A percentile compares a stretch with the other conserved stretches of the same genome.
phyloP scores from a whole-genome alignment of 768 basidiomycete species.

The Roridomyces roridus region DNA sequence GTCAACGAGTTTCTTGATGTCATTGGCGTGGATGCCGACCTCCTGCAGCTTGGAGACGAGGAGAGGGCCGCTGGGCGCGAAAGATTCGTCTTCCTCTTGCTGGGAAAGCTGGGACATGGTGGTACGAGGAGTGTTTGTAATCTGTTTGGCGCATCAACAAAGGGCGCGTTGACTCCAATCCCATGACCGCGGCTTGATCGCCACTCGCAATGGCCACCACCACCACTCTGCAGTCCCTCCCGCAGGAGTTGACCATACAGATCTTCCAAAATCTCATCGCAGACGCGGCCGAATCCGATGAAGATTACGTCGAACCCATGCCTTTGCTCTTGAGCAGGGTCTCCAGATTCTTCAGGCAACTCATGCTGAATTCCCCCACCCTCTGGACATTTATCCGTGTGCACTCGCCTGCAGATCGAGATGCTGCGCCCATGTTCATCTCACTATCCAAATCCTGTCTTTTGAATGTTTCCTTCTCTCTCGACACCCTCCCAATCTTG shows the following conservation, averaged over 20 bases:
- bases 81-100: conserved; percentile 59
- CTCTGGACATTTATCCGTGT: conserved; percentile 37
- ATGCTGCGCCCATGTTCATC: conserved; percentile 27
- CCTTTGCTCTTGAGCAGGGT: conserved; percentile 23
- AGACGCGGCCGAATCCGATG: not conserved
- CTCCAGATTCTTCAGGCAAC: conserved; percentile 33
- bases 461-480: conserved; percentile 27
- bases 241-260: conserved; percentile 17
- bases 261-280: conserved; percentile 13
- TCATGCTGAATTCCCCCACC: conserved; percentile 31
- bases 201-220: not conserved
- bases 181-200: not conserved
- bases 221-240: conserved; percentile 6
- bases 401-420: conserved; percentile 8
- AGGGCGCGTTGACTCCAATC: not conserved
- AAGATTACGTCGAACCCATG: not conserved
- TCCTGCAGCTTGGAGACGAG: conserved; percentile 87
- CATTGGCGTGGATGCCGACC: conserved; percentile 86
- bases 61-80: conserved; percentile 70
- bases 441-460: conserved; percentile 32
- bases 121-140: not conserved
- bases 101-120: conserved; percentile 65
- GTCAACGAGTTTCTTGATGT: conserved; percentile 94
- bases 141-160: not conserved
- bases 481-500: conserved; percentile 2